Evolutionary conservation across 345 rosid species (phyloP), one percentile per base, ranked within the genome.

Genomic region (Populus deltoides): DNA sequence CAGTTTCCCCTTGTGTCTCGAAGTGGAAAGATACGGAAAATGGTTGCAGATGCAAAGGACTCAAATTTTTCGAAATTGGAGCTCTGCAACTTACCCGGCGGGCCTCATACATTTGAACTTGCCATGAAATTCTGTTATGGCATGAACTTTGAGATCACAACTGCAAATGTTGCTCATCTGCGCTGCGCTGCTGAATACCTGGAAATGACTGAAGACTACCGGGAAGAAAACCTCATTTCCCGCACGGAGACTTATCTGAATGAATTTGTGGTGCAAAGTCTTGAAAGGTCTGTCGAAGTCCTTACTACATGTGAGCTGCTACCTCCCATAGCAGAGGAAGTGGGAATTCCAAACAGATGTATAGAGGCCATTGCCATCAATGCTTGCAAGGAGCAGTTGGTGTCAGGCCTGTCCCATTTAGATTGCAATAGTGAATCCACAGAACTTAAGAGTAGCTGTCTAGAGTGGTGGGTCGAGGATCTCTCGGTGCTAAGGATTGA

Each of bases 61-160:
- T 76, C 90, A 18, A 83, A 86, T 61, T 22, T 79, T 67, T 89
- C 90, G 7, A 86, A 33, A 78, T 78, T 91, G 49, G 94, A 91
- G 81, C 92, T 94, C 22, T 77, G 80, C 29, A 81, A 83, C 73
- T 81, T 94, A 49, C 97, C 97, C 0, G 97, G 97, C 18, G 98
- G 98, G 53, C 83, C 93, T 5, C 85, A 80, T 4, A 79, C 92
- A 15, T 94, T 94, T 47, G 97, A 94, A 73, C 94, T 94, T 43
- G 90, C 94, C 15, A 93, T 92, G 94, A 91, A 91, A 63, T 92
- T 92, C 85, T 94, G 97, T 69, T 94, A 94, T 29, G 94, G 97
- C 67, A 89, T 94, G 86, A 90, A 90, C 86, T 91, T 94, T 45
- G 97, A 92, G 90, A 94, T 92, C 90, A 91, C 91, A 27, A 66